Evolutionary conservation across 148 eudicot genomes (phyloP).

Genomic region (Limonium bicolor): DNA sequence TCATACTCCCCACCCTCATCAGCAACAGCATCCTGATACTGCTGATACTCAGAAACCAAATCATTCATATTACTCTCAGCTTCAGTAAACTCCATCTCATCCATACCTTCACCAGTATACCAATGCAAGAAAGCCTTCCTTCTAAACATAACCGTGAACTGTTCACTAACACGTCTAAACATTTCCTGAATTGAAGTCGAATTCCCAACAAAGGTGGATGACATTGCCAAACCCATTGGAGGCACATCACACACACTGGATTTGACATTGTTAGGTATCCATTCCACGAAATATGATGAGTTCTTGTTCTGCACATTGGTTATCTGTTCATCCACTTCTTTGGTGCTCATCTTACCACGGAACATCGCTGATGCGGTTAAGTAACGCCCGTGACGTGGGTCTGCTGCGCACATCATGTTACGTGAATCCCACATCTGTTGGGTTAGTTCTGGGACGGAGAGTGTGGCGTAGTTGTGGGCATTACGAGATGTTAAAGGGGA

Average conservation of each 20-base stretch:
- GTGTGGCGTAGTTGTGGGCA: conserved; percentile 47
- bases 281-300: conserved; percentile 59
- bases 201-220: conserved; percentile 27
- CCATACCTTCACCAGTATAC: conserved; percentile 82
- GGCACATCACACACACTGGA: conserved; percentile 58
- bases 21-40: conserved; percentile 2
- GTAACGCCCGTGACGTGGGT: conserved; percentile 24
- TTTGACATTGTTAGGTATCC: conserved; percentile 66
- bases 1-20: conserved; percentile 4
- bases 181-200: conserved; percentile 5
- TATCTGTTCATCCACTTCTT: conserved; percentile 59
- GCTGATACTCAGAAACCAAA: conserved; percentile 4
- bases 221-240: conserved; percentile 43
- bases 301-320: conserved; percentile 55
- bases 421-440: conserved; percentile 44
- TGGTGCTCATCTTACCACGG: conserved; percentile 71
- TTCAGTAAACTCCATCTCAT: conserved; percentile 58
- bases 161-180: conserved; percentile 1
- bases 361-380: conserved; percentile 46
- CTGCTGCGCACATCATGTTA: conserved; percentile 6
- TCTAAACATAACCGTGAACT: conserved; percentile 36
- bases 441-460: conserved; percentile 39
- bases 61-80: conserved; percentile 6
- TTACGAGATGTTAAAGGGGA: conserved; percentile 52
- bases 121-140: conserved; percentile 85